phyloP scores from a whole-genome alignment of 106 monocot species.

The Ottelia alismoides region DNA sequence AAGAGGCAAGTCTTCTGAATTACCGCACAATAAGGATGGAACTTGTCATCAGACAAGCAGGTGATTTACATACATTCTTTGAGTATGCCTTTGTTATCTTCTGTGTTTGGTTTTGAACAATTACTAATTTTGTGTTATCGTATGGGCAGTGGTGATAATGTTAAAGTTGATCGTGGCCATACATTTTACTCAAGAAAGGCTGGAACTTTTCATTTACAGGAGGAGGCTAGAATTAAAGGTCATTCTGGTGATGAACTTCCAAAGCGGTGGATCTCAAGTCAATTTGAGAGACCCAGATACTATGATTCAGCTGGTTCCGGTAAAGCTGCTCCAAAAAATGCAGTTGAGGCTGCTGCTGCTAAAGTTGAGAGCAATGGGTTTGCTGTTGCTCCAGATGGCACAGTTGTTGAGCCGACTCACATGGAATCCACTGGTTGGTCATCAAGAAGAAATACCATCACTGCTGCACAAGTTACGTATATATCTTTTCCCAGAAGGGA shows the following conservation, averaged over 20 bases:
- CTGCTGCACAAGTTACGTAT: slow-evolving; percentile 12
- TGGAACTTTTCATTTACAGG: slow-evolving; percentile 16
- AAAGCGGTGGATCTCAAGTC: slow-evolving; percentile 11
- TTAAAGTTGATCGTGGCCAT: slow-evolving; percentile 22
- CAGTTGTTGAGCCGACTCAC: slow-evolving; percentile 43
- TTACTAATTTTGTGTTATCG: no score
- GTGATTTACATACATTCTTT: slow-evolving; percentile 17
- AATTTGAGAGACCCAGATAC: slow-evolving; percentile 25
- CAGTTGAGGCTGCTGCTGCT: slow-evolving; percentile 62
- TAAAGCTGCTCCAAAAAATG: slow-evolving; percentile 42
- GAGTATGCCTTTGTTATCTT: no score
- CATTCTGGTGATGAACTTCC: slow-evolving; percentile 29
- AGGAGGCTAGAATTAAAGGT: slow-evolving; percentile 14
- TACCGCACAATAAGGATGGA: slow-evolving; percentile 24
- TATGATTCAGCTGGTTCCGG: slow-evolving; percentile 25
- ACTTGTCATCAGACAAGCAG: slow-evolving; percentile 32
- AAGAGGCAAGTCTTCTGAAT: slow-evolving; percentile 27
- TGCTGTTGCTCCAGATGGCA: slow-evolving; percentile 84
- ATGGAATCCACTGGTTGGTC: slow-evolving; percentile 8
- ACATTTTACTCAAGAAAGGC: slow-evolving; percentile 21
- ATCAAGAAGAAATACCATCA: slow-evolving; percentile 10
- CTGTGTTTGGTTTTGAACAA: no score
- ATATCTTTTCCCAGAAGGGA: slow-evolving; percentile 19
- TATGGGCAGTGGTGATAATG: no score
- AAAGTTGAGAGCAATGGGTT: slow-evolving; percentile 81